Conservation (phyloP, 257 asterid genomes). For the Nicotiana attenuata region DNA sequence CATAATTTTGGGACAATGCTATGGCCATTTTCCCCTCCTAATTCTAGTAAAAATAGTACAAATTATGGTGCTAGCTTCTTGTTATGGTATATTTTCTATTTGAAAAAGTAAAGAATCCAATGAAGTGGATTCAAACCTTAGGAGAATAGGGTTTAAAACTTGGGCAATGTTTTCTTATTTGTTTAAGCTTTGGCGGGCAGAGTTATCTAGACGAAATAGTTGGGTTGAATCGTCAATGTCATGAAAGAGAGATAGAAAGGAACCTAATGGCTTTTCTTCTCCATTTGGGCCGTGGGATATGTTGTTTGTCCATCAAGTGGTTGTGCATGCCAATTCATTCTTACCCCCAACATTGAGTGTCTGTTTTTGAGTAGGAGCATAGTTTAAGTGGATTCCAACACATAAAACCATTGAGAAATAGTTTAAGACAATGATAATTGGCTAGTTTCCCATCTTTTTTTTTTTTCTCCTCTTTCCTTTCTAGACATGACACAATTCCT, state of each 20-base stretch:
- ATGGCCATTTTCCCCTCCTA: neutral
- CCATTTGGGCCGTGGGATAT: neutral
- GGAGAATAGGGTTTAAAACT: no score
- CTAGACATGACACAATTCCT: conserved; percentile 1
- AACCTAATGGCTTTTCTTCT: neutral
- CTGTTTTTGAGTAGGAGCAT: neutral
- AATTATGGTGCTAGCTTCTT: neutral
- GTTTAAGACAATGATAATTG: neutral
- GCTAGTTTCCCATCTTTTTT: neutral
- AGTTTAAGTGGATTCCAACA: neutral
- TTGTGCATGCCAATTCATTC: neutral
- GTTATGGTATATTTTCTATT: neutral
- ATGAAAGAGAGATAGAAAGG: no score
- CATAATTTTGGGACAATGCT: neutral
- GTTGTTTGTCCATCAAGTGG: neutral
- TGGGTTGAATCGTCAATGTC: no score
- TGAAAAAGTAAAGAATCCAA: neutral
- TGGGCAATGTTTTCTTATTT: no score
- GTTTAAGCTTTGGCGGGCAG: no score
- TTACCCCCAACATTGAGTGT: neutral
- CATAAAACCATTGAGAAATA: neutral
- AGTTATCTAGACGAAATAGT: no score
- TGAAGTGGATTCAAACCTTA: neutral
- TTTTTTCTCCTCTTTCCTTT: neutral
- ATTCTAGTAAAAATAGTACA: neutral